A percentile compares a stretch with the other conserved stretches of the same genome.
Evolutionary conservation across 345 rosid species (phyloP).

Genomic region (Psidium friedrichsthalianum): DNA sequence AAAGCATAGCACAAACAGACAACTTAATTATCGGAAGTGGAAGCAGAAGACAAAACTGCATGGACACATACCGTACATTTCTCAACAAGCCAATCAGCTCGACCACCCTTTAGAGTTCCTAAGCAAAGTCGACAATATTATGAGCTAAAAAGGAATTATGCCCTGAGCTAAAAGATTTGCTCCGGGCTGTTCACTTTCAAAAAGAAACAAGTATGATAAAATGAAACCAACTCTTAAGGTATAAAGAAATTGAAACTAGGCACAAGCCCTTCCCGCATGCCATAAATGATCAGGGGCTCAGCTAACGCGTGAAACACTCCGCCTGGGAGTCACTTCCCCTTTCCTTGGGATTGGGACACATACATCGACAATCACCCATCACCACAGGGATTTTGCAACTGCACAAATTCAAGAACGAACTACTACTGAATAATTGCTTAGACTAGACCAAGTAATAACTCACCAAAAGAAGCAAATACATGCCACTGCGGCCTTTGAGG

Average conservation of each 20-base stretch:
- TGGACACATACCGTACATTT: constrained; percentile 67
- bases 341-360: too few species aligned
- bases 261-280: too few species aligned
- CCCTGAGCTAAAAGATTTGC: neutral
- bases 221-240: too few species aligned
- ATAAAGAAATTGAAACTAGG: too few species aligned
- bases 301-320: too few species aligned
- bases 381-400: too few species aligned
- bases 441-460: neutral
- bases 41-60: neutral
- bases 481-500: constrained; percentile 61
- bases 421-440: neutral
- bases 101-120: constrained; percentile 89
- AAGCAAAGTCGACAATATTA: constrained; percentile 6
- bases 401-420: neutral
- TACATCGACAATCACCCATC: too few species aligned
- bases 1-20: neutral
- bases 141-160: neutral
- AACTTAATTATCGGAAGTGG: neutral
- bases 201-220: too few species aligned
- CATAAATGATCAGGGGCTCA: too few species aligned
- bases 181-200: too few species aligned
- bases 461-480: constrained; percentile 87
- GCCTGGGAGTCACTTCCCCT: too few species aligned
- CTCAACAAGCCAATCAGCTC: constrained; percentile 96